Evolutionary conservation across 2,329 filamentous ascomycete genomes (phyloP).

Genomic region (Cordyceps javanica): DNA sequence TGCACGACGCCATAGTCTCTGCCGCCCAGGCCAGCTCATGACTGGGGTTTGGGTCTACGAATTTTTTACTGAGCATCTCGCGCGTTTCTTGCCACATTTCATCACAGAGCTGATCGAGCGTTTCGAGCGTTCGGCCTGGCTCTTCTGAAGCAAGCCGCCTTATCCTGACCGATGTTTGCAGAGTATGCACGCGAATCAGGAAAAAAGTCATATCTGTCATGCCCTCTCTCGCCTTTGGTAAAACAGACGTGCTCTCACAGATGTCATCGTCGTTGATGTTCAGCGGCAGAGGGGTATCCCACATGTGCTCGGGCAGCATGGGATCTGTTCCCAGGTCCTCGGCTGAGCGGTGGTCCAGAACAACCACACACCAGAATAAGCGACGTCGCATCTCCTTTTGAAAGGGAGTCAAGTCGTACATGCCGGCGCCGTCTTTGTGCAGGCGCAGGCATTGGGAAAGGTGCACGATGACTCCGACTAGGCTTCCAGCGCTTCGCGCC

Average conservation of each 20-base stretch:
- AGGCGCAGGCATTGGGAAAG: conserved; percentile 1
- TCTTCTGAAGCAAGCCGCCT: not conserved
- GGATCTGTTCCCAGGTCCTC: conserved; percentile 43
- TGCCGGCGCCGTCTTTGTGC: conserved; percentile 1
- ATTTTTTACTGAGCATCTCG: not conserved
- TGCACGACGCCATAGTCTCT: not conserved
- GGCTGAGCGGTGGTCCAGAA: conserved; percentile 46
- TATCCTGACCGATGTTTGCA: conserved; percentile 4
- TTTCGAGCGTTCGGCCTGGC: not conserved
- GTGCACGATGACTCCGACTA: conserved; percentile 1
- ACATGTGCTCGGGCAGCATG: conserved; percentile 31
- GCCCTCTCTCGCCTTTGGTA: conserved; percentile 24
- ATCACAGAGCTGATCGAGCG: conserved; percentile 1
- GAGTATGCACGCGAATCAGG: conserved; percentile 10
- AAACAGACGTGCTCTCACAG: conserved; percentile 25
- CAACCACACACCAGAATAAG: conserved; percentile 53
- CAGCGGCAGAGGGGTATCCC: conserved; percentile 39
- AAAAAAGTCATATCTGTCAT: conserved; percentile 32
- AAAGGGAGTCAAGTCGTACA: conserved; percentile 30
- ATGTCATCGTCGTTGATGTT: conserved; percentile 48
- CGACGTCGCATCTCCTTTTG: conserved; percentile 51
- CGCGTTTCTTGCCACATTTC: not conserved
- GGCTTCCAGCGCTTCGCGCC: not conserved
- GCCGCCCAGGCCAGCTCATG: not conserved
- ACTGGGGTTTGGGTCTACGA: not conserved